These are phyloP conservation scores for Euptelea pleiosperma DNA, from an alignment of 164 flowering plant species.

Conservation along the genomic window DNA sequence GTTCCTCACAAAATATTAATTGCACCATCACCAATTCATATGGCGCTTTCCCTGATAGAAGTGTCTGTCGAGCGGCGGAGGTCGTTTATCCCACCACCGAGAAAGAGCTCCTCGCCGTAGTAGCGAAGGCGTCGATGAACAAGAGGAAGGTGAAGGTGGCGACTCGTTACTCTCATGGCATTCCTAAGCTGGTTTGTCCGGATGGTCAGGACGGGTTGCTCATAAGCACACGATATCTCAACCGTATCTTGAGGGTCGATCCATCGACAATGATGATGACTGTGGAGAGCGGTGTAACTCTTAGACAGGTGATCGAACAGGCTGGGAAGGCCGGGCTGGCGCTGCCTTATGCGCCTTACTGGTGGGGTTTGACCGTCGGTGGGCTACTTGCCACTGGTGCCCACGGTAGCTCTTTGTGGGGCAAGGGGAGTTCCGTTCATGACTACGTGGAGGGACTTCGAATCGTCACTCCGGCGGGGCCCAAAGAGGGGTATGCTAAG, in stretches of 20 bases:
- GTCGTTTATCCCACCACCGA: constrained; percentile 52
- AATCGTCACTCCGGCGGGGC: constrained; percentile 50
- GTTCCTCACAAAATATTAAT: constrained; percentile 27
- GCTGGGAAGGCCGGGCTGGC: constrained; percentile 52
- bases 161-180: constrained; percentile 46
- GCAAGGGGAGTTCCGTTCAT: too few relatives aligned
- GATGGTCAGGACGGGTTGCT: constrained; percentile 49
- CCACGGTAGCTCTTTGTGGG: too few relatives aligned
- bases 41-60: too few relatives aligned
- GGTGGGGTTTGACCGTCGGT: too few relatives aligned
- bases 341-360: constrained; percentile 59
- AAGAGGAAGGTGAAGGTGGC: constrained; percentile 62
- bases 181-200: too few relatives aligned
- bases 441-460: constrained; percentile 29
- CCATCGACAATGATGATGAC: constrained; percentile 19
- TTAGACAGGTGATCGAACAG: constrained; percentile 43
- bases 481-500: too few relatives aligned
- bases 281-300: constrained; percentile 51
- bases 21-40: constrained; percentile 71
- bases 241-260: constrained; percentile 27
- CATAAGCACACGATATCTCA: constrained; percentile 52
- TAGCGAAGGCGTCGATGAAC: too few relatives aligned
- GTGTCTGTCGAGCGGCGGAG: constrained; percentile 42
- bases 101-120: constrained; percentile 43
- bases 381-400: too few relatives aligned